Percentiles rank a stretch among this genome's conserved stretches.
phyloP scores from a whole-genome alignment of 1,284 basidiomycete genomes.

The Cutaneotrichosporon sp. region DNA sequence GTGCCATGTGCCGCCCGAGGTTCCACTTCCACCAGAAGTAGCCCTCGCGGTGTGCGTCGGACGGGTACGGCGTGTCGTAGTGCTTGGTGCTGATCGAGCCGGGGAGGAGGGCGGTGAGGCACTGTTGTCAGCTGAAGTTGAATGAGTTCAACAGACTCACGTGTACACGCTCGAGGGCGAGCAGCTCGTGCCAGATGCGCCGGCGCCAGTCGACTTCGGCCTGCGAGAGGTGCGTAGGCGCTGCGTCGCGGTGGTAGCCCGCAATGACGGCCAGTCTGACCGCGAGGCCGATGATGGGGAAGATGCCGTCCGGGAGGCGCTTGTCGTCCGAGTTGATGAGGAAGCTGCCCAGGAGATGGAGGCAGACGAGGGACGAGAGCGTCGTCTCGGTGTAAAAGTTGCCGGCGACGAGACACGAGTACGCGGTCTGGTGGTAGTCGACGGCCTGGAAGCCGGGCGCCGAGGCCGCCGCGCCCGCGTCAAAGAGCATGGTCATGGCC shows the following conservation, averaged over 20 bases:
- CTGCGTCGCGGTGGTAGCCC: conserved; percentile 24
- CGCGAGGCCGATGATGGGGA: conserved; percentile 24
- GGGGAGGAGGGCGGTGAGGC: conserved; percentile 23
- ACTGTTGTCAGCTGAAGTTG: not conserved
- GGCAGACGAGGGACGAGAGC: conserved; percentile 17
- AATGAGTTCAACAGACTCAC: not conserved
- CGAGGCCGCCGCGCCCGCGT: conserved; percentile 4
- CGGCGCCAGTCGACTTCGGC: conserved; percentile 23
- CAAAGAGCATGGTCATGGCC: conserved; percentile 22
- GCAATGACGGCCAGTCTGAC: conserved; percentile 25
- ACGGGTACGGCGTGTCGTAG: conserved; percentile 26
- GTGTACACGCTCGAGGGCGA: conserved; percentile 23
- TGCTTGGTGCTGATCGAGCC: conserved; percentile 22
- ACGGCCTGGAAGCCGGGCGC: conserved; percentile 16
- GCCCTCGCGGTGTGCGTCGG: conserved; percentile 19
- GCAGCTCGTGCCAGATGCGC: conserved; percentile 26
- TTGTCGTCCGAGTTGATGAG: conserved; percentile 29
- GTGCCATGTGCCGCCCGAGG: conserved; percentile 23
- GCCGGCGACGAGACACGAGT: conserved; percentile 24
- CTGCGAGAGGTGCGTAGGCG: conserved; percentile 13
- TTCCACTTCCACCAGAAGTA: conserved; percentile 28
- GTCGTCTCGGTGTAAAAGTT: conserved; percentile 28
- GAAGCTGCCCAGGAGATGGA: conserved; percentile 22
- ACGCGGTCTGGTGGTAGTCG: conserved; percentile 25
- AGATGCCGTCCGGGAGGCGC: conserved; percentile 24